A percentile compares a stretch with the other conserved stretches of the same genome.
These are phyloP conservation scores for Sonneratia alba DNA, from an alignment of 345 rosid species.

Conservation along the genomic window DNA sequence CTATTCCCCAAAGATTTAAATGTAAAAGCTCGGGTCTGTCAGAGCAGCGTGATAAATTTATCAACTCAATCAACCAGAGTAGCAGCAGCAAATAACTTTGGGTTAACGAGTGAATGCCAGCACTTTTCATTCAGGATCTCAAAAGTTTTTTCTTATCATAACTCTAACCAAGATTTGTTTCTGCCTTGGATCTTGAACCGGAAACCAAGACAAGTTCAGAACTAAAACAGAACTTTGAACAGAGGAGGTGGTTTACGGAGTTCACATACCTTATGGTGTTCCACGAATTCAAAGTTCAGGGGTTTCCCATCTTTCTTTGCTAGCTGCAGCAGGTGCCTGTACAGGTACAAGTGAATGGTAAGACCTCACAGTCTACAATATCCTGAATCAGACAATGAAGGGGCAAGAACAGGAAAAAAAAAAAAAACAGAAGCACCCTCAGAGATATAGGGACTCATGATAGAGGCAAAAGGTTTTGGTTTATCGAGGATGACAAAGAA, in stretches of 20 bases:
- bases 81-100: not conserved
- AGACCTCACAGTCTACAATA: not conserved
- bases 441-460: no score
- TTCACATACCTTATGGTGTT: slow-evolving; percentile 61
- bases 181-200: not conserved
- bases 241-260: slow-evolving; percentile 1
- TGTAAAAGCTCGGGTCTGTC: slow-evolving; percentile 76
- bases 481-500: not conserved
- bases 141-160: not conserved
- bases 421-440: not conserved
- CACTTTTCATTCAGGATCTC: not conserved
- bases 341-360: not conserved
- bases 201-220: not conserved
- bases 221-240: not conserved
- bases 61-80: not conserved
- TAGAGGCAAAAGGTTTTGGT: not conserved
- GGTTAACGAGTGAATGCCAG: not conserved
- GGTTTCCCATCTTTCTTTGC: slow-evolving; percentile 77
- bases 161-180: not conserved
- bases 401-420: not conserved
- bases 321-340: slow-evolving; percentile 92
- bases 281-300: slow-evolving; percentile 71
- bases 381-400: not conserved
- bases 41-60: not conserved
- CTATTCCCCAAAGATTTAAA: slow-evolving; percentile 69